Evolutionary conservation across 1,139 yeast genomes (phyloP), one percentile per base, ranked within the genome.

Genomic region (Debaryomyces coudertii): DNA sequence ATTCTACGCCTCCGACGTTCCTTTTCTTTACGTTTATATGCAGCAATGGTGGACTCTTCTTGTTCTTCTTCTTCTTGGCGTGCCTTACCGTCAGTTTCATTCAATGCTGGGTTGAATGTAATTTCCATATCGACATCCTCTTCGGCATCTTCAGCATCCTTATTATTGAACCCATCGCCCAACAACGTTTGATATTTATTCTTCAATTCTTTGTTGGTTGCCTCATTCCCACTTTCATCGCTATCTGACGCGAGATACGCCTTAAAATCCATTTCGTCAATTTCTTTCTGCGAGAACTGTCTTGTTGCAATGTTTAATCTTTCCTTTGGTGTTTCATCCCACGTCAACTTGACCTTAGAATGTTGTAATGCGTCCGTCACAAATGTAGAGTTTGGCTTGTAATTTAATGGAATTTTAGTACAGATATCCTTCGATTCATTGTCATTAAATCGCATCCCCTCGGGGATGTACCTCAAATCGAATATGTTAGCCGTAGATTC

Each of bases 311-410:
- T 66, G 47, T 87, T 83, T n/a, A 83, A 66, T 62, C 99, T 80
- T 59, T 90, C 97, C 49, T 83, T 85, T 3, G 99, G 99, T 0
- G 98, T 95, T 67, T 93, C 98, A 66, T 95, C 99, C 98, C 98
- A 92, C 0, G 97, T 90, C 53, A 92, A 76, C 61, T 89, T 89
- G 40, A 92, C 97, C 60, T 90, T 90, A 11, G 97, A 90, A 62
- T 90, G 96, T 61, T 90, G 96, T 48, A 92, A 76, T 0, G 97
- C 97, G 66, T 89, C 97, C 2, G 97, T 95, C 29, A 89, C 89
- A 67, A 93, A 95, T 2, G 69, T 61, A 9, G 84, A 78, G 45
- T 74, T 76, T n/a, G 99, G 99, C 56, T 82, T 84, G 65, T 93
- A 95, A 43, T 80, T 80, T 3, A 83, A 72, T 2, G 98, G 97